Conservation (phyloP, 768 basidiomycete species). For the Paxillus involutus region DNA sequence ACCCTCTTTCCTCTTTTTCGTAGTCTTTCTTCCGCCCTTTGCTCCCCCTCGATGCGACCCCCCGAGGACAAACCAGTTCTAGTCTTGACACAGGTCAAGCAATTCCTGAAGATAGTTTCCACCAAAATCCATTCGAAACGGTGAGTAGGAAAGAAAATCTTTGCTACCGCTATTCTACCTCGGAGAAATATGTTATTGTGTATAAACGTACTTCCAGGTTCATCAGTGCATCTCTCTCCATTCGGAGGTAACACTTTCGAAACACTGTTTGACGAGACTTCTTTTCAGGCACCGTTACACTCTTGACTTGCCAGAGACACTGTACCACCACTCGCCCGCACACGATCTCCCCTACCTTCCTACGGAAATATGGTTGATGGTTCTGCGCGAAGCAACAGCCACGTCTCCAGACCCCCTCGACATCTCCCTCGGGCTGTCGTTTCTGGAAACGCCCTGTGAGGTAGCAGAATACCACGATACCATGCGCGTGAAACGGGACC, state of each 20-base stretch:
- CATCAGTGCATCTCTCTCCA: neutral
- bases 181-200: neutral
- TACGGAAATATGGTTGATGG: constrained; percentile 63
- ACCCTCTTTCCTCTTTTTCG: neutral
- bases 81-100: constrained; percentile 18
- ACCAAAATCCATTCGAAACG: constrained; percentile 15
- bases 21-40: neutral
- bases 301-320: constrained; percentile 10
- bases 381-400: constrained; percentile 58
- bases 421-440: constrained; percentile 53
- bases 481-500: constrained; percentile 49
- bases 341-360: constrained; percentile 49
- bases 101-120: constrained; percentile 16
- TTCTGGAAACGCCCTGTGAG: constrained; percentile 48
- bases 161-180: neutral
- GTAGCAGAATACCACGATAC: constrained; percentile 44
- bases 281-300: constrained; percentile 6
- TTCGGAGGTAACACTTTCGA: neutral
- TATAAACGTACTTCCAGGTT: neutral
- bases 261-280: constrained; percentile 2
- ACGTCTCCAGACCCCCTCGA: constrained; percentile 45
- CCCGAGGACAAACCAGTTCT: constrained; percentile 7
- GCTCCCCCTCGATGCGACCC: constrained; percentile 13
- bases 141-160: constrained; percentile 11
- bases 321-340: constrained; percentile 27